phyloP scores from a whole-genome alignment of 371 early-diverging fungal species.

The Syncephalastrum contaminatum region DNA sequence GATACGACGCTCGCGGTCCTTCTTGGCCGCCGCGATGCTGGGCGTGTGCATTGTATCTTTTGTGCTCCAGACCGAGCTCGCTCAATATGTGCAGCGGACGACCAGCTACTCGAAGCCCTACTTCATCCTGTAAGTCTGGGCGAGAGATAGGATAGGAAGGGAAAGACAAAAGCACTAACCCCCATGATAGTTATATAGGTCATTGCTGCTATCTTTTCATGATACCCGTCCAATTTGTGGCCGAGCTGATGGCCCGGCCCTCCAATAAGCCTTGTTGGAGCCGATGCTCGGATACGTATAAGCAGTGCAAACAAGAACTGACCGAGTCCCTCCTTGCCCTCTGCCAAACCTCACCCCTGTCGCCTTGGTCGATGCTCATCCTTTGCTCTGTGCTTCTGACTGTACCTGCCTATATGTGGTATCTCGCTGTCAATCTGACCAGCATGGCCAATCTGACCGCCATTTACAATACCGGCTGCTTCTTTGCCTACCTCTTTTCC shows the following conservation, averaged over 20 bases:
- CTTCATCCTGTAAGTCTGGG: constrained; percentile 64
- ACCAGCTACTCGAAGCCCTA: constrained; percentile 72
- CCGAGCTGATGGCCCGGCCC: constrained; percentile 39
- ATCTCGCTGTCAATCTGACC: constrained; percentile 69
- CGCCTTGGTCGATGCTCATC: constrained; percentile 21
- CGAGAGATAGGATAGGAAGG: background rate
- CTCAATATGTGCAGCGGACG: constrained; percentile 64
- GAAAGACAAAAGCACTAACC: background rate
- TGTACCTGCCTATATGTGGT: constrained; percentile 80
- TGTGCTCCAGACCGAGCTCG: constrained; percentile 66
- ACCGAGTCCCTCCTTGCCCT: background rate
- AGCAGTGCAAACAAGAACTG: background rate
- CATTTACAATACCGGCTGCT: constrained; percentile 80
- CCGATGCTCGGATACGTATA: background rate
- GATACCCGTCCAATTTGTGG: constrained; percentile 62
- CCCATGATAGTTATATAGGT: constrained; percentile 54
- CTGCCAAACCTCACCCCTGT: constrained; percentile 22
- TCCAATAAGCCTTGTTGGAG: constrained; percentile 2
- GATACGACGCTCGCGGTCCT: constrained; percentile 12
- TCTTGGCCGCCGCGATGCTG: constrained; percentile 44
- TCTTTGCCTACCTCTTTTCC: constrained; percentile 81
- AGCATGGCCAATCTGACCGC: constrained; percentile 80
- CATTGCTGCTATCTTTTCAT: constrained; percentile 72
- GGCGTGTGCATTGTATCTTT: constrained; percentile 60
- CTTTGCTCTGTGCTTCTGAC: constrained; percentile 59